Evolutionary conservation across 2,329 filamentous ascomycete genomes (phyloP).

Genomic region (Alternaria arborescens): DNA sequence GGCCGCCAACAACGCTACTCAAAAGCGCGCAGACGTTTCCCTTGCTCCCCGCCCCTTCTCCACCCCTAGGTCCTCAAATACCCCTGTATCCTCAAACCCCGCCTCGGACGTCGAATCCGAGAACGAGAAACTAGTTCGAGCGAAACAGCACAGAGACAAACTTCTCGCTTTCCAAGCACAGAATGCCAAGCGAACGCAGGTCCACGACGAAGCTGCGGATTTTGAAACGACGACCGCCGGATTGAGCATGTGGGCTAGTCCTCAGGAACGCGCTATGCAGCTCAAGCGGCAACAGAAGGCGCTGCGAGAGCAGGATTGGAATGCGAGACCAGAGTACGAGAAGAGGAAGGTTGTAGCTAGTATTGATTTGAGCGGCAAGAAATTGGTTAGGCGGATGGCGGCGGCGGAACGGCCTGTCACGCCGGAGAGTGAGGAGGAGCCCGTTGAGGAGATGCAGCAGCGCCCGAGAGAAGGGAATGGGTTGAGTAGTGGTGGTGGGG

Average conservation of each 20-base stretch:
- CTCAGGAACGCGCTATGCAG: conserved; percentile 81
- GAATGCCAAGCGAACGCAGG: conserved; percentile 82
- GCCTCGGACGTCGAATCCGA: conserved; percentile 54
- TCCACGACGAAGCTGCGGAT: conserved; percentile 85
- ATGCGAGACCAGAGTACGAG: conserved; percentile 84
- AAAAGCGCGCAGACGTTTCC: conserved; percentile 72
- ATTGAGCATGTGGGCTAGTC: conserved; percentile 82
- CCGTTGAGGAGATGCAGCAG: conserved; percentile 31
- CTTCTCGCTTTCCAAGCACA: conserved; percentile 84
- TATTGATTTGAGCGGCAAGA: conserved; percentile 81
- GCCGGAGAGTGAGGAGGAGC: conserved; percentile 62
- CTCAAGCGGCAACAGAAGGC: conserved; percentile 86
- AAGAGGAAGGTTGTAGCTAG: conserved; percentile 85
- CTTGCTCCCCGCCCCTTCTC: conserved; percentile 68
- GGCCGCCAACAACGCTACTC: conserved; percentile 77
- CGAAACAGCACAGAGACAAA: conserved; percentile 80
- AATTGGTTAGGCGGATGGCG: conserved; percentile 76
- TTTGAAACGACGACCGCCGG: conserved; percentile 69
- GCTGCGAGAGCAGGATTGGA: conserved; percentile 86
- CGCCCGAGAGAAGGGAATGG: conserved; percentile 35
- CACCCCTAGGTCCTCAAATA: conserved; percentile 41
- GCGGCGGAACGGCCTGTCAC: conserved; percentile 64
- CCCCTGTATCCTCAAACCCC: conserved; percentile 47
- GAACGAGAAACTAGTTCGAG: conserved; percentile 71
- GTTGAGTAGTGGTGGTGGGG: conserved; percentile 56